Percentiles rank a stretch among this genome's conserved stretches.
Conservation (phyloP, 768 basidiomycete species). For the Suillus cothurnatus region DNA sequence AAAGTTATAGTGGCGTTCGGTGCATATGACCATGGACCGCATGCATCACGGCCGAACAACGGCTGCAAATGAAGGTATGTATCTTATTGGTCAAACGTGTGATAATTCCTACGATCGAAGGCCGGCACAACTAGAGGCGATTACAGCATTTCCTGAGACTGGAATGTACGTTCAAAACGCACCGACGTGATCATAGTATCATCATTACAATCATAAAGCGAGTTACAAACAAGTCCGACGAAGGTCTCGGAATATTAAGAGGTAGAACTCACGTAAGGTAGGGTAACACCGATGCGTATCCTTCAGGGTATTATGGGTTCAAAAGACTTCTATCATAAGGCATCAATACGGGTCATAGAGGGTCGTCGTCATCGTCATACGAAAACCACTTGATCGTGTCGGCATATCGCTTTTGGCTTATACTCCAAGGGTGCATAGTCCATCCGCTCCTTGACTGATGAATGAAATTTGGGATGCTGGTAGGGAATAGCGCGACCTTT, state of each 20-base stretch:
- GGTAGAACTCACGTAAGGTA: background rate
- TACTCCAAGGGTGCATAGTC: constrained; percentile 50
- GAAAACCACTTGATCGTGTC: constrained; percentile 48
- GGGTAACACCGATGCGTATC: background rate
- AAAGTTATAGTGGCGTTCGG: background rate
- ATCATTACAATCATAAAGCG: background rate
- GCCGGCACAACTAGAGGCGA: background rate
- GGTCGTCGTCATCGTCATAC: constrained; percentile 28
- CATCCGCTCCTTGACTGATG: constrained; percentile 63
- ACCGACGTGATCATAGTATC: background rate
- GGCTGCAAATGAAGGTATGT: background rate
- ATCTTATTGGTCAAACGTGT: background rate
- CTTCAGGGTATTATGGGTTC: background rate
- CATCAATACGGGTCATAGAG: background rate
- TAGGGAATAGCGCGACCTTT: constrained; percentile 53
- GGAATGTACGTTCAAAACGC: background rate
- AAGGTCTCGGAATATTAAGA: background rate
- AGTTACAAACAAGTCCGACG: background rate
- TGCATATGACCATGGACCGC: background rate
- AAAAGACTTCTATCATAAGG: background rate
- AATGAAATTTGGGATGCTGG: constrained; percentile 57
- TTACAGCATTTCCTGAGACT: background rate
- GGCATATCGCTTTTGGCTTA: constrained; percentile 58
- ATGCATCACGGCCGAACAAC: background rate
- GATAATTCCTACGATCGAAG: background rate